These are phyloP conservation scores for Phytophthora tentaculata DNA, from an alignment of 352 stramenopile genomes.

Conservation along the genomic window DNA sequence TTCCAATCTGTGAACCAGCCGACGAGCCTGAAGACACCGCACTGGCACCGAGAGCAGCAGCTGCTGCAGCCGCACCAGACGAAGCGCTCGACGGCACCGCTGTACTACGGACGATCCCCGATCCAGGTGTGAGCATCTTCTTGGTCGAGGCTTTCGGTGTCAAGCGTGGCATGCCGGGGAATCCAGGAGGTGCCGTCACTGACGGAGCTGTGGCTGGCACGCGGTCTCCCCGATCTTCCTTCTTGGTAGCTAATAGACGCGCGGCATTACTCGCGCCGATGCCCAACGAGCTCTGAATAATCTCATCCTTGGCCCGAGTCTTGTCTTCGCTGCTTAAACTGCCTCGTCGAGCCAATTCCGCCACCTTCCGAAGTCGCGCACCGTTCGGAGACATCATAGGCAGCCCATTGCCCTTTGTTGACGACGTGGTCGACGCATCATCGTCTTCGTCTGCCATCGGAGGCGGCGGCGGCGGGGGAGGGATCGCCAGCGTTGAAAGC, in stretches of 20 bases:
- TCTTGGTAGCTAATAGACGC: constrained; percentile 64
- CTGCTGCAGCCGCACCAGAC: constrained; percentile 23
- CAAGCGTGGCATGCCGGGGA: constrained; percentile 52
- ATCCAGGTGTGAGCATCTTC: constrained; percentile 57
- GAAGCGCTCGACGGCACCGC: constrained; percentile 25
- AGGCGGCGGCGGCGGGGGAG: constrained; percentile 65
- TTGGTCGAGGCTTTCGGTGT: constrained; percentile 57
- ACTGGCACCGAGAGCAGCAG: constrained; percentile 31
- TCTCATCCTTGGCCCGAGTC: constrained; percentile 85
- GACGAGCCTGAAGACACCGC: constrained; percentile 40
- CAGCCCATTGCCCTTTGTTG: constrained; percentile 52
- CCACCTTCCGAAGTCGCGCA: constrained; percentile 75
- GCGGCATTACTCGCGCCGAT: constrained; percentile 70
- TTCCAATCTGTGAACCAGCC: constrained; percentile 27
- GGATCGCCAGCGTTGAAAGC: constrained; percentile 61
- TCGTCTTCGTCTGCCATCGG: constrained; percentile 77
- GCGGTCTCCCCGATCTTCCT: constrained; percentile 48
- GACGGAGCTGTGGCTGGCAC: constrained; percentile 31
- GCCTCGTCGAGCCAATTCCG: constrained; percentile 76
- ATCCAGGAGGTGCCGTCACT: constrained; percentile 52
- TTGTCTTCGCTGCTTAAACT: constrained; percentile 86
- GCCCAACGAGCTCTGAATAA: constrained; percentile 87
- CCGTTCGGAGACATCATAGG: constrained; percentile 89
- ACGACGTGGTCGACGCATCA: constrained; percentile 62
- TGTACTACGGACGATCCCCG: constrained; percentile 60